Evolutionary conservation across 805 yeast genomes (phyloP), one percentile per base, ranked within the genome.

Genomic region (Aciculoconidium aculeatum): DNA sequence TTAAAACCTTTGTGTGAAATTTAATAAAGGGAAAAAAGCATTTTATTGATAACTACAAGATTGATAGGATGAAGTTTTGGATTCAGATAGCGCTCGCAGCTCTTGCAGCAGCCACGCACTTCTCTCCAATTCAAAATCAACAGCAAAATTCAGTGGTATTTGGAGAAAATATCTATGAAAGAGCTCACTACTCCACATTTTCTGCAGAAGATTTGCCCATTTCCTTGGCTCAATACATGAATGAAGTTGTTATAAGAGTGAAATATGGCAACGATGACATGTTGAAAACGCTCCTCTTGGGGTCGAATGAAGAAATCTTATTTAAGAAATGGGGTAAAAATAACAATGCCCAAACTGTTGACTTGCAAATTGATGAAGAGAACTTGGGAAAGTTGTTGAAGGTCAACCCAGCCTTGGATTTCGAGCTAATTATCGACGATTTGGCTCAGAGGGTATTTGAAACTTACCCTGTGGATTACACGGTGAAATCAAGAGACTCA

Each of bases 381-480:
- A 30, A 42, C 24, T 53, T 58, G 21, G 12, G 37, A 1, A 35
- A 38, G 10, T 36, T 61, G n/a, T 28, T 54, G 8, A 31, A 41
- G 20, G 28, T 33, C 21, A 43, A 40, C 28, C 49, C 55, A n/a
- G 17, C 15, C 9, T 42, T 58, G 14, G 41, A 55, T 1, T 51
- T 64, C 39, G 42, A 58, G n/a, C 47, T 72, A 3, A 53, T 79
- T 9, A 67, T 81, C 25, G 60, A 58, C 1, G 81, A 81, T 46
- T 55, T 81, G 31, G 65, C 81, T 1, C 75, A 72, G 41, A 55
- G 70, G 0, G 62, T 81, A 0, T 65, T 47, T 35, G 80, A 77
- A 39, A 67, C 82, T 0, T 72, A 55, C 34, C 80, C 84, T 1
- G 32, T 42, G 18, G 32, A 39, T 15, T 21, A 19, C 17, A 23